These are phyloP conservation scores for Arthrobotrys musiformis DNA, from an alignment of 2,329 filamentous ascomycete genomes.

Conservation along the genomic window DNA sequence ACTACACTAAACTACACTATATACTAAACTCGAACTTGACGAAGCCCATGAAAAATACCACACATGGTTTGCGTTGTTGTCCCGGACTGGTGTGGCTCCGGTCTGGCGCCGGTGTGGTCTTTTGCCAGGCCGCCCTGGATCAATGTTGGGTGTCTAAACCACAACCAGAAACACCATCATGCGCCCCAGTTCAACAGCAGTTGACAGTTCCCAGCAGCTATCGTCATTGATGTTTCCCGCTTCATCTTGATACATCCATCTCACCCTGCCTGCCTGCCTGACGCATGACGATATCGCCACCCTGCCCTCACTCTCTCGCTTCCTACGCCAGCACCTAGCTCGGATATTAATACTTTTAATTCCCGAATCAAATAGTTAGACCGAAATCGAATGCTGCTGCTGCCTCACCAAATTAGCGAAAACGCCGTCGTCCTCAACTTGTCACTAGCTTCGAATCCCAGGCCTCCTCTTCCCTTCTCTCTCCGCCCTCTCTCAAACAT, in stretches of 20 bases:
- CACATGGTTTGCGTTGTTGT: too few species aligned
- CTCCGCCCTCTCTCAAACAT: neutral
- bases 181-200: neutral
- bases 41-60: too few species aligned
- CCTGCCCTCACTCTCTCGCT: neutral
- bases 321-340: too few species aligned
- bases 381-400: too few species aligned
- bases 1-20: too few species aligned
- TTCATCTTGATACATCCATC: neutral
- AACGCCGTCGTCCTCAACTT: neutral
- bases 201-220: neutral
- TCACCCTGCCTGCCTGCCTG: neutral
- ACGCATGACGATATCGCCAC: neutral
- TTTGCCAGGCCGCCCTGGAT: neutral
- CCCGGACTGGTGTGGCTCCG: too few species aligned
- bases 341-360: neutral
- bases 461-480: neutral
- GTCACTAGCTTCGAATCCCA: neutral
- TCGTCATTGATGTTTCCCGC: too few species aligned
- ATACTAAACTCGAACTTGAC: too few species aligned
- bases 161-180: neutral
- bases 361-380: too few species aligned
- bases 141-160: neutral
- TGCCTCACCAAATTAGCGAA: neutral
- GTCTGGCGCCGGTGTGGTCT: neutral